phyloP scores from a whole-genome alignment of 371 early-diverging fungal genomes.

The Actinomucor elegans region DNA sequence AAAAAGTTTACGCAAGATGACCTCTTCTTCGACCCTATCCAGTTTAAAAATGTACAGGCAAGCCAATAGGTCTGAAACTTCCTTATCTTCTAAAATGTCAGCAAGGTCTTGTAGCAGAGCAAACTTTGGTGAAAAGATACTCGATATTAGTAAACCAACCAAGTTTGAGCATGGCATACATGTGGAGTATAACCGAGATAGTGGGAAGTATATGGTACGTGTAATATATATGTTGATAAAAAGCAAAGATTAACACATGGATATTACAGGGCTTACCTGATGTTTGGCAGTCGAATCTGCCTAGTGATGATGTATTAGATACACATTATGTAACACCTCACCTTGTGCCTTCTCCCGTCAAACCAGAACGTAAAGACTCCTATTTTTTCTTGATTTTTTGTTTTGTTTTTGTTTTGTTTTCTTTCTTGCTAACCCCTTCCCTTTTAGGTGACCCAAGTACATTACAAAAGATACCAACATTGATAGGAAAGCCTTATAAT shows the following conservation, averaged over 20 bases:
- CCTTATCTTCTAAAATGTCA: slow-evolving; percentile 43
- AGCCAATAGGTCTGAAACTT: slow-evolving; percentile 35
- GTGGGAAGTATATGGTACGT: slow-evolving; percentile 62
- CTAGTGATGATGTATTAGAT: slow-evolving; percentile 64
- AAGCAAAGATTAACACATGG: not conserved
- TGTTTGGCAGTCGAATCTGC: slow-evolving; percentile 62
- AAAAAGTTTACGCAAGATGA: slow-evolving; percentile 36
- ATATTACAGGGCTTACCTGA: slow-evolving; percentile 60
- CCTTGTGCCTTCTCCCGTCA: slow-evolving; percentile 56
- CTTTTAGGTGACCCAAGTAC: slow-evolving; percentile 19
- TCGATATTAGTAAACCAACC: slow-evolving; percentile 65
- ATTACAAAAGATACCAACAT: slow-evolving; percentile 16
- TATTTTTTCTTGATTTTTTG: not conserved
- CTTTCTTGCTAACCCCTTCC: not conserved
- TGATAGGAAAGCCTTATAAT: slow-evolving; percentile 65
- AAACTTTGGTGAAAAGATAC: slow-evolving; percentile 45
- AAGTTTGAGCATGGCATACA: slow-evolving; percentile 70
- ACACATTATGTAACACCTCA: slow-evolving; percentile 65
- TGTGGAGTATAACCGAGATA: slow-evolving; percentile 61
- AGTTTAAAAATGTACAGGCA: slow-evolving; percentile 43
- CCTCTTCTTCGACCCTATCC: slow-evolving; percentile 43
- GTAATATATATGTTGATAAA: not conserved
- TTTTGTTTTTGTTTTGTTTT: not conserved
- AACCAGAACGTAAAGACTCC: slow-evolving; percentile 17
- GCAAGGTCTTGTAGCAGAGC: slow-evolving; percentile 21